Base-by-base conservation (phyloP, 371 early-diverging fungal genomes). In the Mortierella sp. region DNA sequence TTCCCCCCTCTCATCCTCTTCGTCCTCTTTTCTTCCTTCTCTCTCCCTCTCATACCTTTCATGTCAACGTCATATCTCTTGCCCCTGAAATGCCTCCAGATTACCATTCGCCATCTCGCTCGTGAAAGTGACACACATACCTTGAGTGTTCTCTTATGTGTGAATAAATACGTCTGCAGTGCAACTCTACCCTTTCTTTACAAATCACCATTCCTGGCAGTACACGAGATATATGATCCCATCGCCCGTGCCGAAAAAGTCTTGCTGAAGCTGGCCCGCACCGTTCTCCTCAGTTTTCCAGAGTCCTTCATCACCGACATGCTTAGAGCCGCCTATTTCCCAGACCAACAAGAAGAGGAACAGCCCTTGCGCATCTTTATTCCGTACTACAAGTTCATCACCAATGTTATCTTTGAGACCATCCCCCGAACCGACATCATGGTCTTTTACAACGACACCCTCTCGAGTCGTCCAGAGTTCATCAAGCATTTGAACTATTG, bases 1-100 rank as follows among this genome's bases (percentile, higher is more conserved):
- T 24, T 7, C 11, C 58, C 61, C 40, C 29, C 13, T 43, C 31
- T 73, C 24, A 29, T 65, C 45, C 24, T 71, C 34, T 26, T 31
- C 50, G 39, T 44, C 44, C 22, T 45, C 34, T 65, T 64, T 44
- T 40, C 29, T 66, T 41, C 66, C 65, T 44, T 63, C n/a, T 26
- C 66, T 41, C 24, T 37, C 55, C 41, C 53, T 39, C 34, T 45
- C 63, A 39, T 31, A 31, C 41, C 45, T 34, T 64, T 63, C 50
- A 22, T 66, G 31, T 70, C 16, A 37, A 31, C 31, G 16, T 34
- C n/a, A 4, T 66, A n/a, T 39, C 73, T 41, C 34, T 43, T 26
- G 13, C 48, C 65, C 1, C 24, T 48, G n/a, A 26, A 52, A 13
- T 52, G 52, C 13, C 52, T 52, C 26, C 52, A 52, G 1, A 52